Conservation (phyloP, 768 basidiomycete genomes). For the Boletus rufocinnamomeus region DNA sequence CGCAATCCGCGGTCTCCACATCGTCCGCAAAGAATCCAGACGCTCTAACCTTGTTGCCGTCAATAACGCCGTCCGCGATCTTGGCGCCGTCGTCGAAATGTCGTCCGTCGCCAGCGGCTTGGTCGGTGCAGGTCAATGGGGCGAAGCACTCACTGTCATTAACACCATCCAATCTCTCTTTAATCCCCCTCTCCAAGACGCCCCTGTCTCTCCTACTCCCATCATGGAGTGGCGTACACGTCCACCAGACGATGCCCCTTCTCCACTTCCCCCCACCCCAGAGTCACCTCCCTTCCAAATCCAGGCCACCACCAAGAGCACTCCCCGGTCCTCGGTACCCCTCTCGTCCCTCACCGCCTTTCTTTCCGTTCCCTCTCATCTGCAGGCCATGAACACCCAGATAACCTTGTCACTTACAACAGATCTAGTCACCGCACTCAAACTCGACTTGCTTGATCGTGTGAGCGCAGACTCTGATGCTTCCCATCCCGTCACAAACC, state of each 20-base stretch:
- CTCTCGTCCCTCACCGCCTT: conserved; percentile 75
- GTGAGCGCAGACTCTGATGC: conserved; percentile 33
- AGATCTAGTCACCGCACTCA: conserved; percentile 74
- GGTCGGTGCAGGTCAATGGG: conserved; percentile 87
- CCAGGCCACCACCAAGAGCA: conserved; percentile 30
- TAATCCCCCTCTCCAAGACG: conserved; percentile 30
- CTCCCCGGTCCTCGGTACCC: conserved; percentile 43
- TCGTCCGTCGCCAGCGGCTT: conserved; percentile 67
- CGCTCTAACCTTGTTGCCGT: conserved; percentile 62
- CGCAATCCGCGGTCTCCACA: conserved; percentile 76
- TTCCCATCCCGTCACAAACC: conserved; percentile 22
- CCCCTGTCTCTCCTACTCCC: conserved; percentile 6
- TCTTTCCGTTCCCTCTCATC: conserved; percentile 68
- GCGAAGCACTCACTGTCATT: conserved; percentile 75
- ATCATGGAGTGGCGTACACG: conserved; percentile 5
- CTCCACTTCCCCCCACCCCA: conserved; percentile 40
- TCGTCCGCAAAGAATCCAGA: conserved; percentile 65
- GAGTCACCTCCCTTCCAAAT: conserved; percentile 27
- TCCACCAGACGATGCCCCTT: conserved; percentile 23
- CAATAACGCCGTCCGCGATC: conserved; percentile 59
- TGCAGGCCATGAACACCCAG: conserved; percentile 70
- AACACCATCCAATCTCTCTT: conserved; percentile 67
- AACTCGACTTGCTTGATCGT: conserved; percentile 62
- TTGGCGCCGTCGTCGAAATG: conserved; percentile 78
- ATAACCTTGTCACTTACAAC: conserved; percentile 75